Base-by-base conservation (phyloP, 805 yeast species). In the Candida morakotiae region DNA sequence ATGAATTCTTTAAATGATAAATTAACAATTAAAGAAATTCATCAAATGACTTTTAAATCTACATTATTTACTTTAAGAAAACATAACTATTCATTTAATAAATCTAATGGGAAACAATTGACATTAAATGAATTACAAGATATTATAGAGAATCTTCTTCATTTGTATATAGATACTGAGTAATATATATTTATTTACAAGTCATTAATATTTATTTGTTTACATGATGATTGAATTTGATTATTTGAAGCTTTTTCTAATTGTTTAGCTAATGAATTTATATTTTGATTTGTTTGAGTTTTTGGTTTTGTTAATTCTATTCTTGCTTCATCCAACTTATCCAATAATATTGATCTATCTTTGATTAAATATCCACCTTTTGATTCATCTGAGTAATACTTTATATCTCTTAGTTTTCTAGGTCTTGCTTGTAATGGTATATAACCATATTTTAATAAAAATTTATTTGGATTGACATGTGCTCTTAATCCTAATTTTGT, bases 401-500 rank as follows among this genome's bases (percentile, higher is more conserved):
- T 78, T 39, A 91, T 80, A 53, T 83, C 87, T 61, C 86, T 83
- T 62, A 85, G 78, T 49, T 77, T 79, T 7, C 82, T 83, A 10
- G 98, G 98, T 60, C 88, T 78, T 1, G 97, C 88, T 36, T 77
- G 80, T 46, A 87, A 58, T 31, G 98, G 98, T 11, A 89, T 58
- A 46, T 87, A 78, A 13, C 94, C 95, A 53, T 79, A 81, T 51
- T 73, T 83, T 45, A 69, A 60, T 33, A 84, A 57, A 49, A 81
- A 83, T 59, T 80, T 70, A 32, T 77, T 74, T 9, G 98, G 97
- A 31, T 80, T 62, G 27, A 87, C 67, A 52, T 87, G 93, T 3
- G 87, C 91, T 51, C 77, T 69, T 51, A 84, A 74, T 3, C 86
- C 81, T 23, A 87, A 62, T 36, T 58, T 60, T 31, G 75, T 71